Evolutionary conservation across 768 basidiomycete genomes (phyloP).

Genomic region (Podaxis sp.): DNA sequence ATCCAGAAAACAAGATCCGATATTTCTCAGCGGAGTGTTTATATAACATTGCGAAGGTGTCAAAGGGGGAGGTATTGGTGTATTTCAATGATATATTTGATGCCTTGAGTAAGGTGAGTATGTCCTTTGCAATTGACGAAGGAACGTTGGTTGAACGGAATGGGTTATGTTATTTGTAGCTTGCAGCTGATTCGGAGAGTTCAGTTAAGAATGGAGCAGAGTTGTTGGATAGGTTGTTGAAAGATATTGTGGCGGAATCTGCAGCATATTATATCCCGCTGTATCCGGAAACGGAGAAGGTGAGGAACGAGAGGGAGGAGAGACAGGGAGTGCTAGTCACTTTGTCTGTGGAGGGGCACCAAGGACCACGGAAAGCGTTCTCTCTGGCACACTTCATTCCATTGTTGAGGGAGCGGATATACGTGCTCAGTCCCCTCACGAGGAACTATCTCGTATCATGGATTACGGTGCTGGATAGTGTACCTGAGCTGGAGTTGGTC

Average conservation of each 20-base stretch:
- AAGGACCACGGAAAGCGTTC: slow-evolving; percentile 74
- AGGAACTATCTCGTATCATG: slow-evolving; percentile 95
- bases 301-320: slow-evolving; percentile 58
- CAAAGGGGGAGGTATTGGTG: slow-evolving; percentile 93
- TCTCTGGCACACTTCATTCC: slow-evolving; percentile 95
- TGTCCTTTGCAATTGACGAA: slow-evolving; percentile 69
- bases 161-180: slow-evolving; percentile 57
- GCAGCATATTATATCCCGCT: slow-evolving; percentile 93
- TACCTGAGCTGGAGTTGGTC: slow-evolving; percentile 94
- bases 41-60: slow-evolving; percentile 97
- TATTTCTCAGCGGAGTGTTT: slow-evolving; percentile 98
- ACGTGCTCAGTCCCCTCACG: slow-evolving; percentile 94
- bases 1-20: slow-evolving; percentile 90
- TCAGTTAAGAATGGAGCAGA: slow-evolving; percentile 99
- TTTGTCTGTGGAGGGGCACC: slow-evolving; percentile 51
- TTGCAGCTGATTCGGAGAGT: slow-evolving; percentile 91
- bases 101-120: slow-evolving; percentile 87
- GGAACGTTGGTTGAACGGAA: slow-evolving; percentile 92
- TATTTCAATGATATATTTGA: slow-evolving; percentile 99
- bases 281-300: slow-evolving; percentile 76
- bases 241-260: slow-evolving; percentile 96
- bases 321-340: slow-evolving; percentile 63
- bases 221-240: slow-evolving; percentile 92
- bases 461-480: slow-evolving; percentile 94
- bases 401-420: slow-evolving; percentile 87